These are phyloP conservation scores for Dunaliella salina DNA, from an alignment of 163 green algal species.

Conservation along the genomic window DNA sequence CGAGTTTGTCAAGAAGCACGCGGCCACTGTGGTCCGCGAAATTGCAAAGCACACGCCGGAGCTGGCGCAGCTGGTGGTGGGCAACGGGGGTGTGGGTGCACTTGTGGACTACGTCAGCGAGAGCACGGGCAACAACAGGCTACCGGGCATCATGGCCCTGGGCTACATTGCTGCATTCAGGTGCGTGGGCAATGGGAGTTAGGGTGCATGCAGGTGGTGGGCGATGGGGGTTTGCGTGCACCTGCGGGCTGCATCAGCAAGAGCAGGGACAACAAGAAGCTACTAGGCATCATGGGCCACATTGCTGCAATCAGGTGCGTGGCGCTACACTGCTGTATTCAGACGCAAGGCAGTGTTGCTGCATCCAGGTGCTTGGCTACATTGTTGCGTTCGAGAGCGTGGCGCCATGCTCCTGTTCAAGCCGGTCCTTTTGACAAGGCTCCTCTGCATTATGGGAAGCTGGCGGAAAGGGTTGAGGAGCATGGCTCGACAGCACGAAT, in stretches of 20 bases:
- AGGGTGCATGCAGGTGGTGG: constrained; percentile 79
- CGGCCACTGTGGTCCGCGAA: constrained; percentile 68
- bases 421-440: no score
- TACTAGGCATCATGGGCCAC: constrained; percentile 84
- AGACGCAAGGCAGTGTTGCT: no score
- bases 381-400: constrained; percentile 67
- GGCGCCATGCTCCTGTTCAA: no score
- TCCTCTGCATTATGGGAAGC: no score
- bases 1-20: constrained; percentile 70
- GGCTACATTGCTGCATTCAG: constrained; percentile 82
- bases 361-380: constrained; percentile 84
- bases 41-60: constrained; percentile 83
- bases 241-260: constrained; percentile 70
- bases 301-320: constrained; percentile 68
- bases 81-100: constrained; percentile 70
- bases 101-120: constrained; percentile 72
- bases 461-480: no score
- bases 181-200: neutral
- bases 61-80: constrained; percentile 80
- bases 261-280: constrained; percentile 55
- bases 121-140: constrained; percentile 56
- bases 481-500: no score
- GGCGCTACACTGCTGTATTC: constrained; percentile 83
- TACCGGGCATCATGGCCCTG: constrained; percentile 80
- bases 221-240: constrained; percentile 69